These are phyloP conservation scores for Aspergillus carbonarius DNA, from an alignment of 2,329 filamentous ascomycete species.

Conservation along the genomic window DNA sequence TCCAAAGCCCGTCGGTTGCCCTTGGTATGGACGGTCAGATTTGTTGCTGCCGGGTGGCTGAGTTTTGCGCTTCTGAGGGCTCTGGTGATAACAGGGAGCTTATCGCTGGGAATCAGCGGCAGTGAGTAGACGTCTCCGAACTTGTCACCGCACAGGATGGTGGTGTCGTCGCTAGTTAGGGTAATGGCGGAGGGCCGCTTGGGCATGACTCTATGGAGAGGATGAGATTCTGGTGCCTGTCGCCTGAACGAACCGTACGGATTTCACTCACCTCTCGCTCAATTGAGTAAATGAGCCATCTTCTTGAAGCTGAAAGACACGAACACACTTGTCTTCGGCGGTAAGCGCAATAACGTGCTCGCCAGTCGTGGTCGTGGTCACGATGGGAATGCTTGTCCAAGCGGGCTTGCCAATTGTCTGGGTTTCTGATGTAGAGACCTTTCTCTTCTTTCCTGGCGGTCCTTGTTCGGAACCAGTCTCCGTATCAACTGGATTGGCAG, in stretches of 20 bases:
- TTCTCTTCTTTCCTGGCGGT: slow-evolving; percentile 48
- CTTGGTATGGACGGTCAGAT: slow-evolving; percentile 61
- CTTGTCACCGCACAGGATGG: slow-evolving; percentile 85
- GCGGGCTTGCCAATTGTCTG: slow-evolving; percentile 19
- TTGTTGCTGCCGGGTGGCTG: slow-evolving; percentile 55
- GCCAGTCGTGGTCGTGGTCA: slow-evolving; percentile 64
- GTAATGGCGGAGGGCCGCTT: slow-evolving; percentile 80
- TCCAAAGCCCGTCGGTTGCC: slow-evolving; percentile 59
- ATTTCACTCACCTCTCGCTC: slow-evolving; percentile 64
- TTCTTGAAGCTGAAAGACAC: slow-evolving; percentile 70
- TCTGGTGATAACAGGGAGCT: slow-evolving; percentile 38
- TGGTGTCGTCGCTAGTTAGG: slow-evolving; percentile 66
- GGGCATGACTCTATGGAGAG: slow-evolving; percentile 67
- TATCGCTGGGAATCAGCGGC: slow-evolving; percentile 60
- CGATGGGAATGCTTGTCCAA: slow-evolving; percentile 65
- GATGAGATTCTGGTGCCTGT: slow-evolving; percentile 10
- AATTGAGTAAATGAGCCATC: slow-evolving; percentile 63
- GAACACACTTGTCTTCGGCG: slow-evolving; percentile 86
- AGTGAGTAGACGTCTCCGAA: slow-evolving; percentile 95
- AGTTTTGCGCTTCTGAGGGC: slow-evolving; percentile 28
- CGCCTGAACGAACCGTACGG: too few species aligned
- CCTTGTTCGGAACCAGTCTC: slow-evolving; percentile 30
- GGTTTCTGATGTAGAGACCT: slow-evolving; percentile 34
- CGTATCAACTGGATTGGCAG: slow-evolving; percentile 23
- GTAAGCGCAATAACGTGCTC: slow-evolving; percentile 74